Evolutionary conservation across 2,329 filamentous ascomycete species (phyloP).

Genomic region (Juglanconis juglandina): DNA sequence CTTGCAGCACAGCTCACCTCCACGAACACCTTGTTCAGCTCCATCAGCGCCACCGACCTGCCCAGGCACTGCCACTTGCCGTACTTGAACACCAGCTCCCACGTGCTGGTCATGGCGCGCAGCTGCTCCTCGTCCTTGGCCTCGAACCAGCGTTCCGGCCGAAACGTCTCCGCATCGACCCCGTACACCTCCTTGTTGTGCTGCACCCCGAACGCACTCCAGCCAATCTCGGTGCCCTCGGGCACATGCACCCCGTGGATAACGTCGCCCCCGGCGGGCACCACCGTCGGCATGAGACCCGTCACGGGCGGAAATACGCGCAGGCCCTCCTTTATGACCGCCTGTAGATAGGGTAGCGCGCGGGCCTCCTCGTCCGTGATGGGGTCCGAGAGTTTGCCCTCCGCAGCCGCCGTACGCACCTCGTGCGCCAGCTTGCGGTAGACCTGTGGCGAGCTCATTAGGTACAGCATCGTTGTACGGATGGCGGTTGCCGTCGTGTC

Average conservation of each 20-base stretch:
- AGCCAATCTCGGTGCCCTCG: constrained; percentile 42
- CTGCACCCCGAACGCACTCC: constrained; percentile 39
- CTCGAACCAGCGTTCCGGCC: constrained; percentile 49
- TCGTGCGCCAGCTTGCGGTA: constrained; percentile 40
- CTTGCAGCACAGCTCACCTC: constrained; percentile 31
- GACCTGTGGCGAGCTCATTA: constrained; percentile 42
- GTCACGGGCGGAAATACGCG: constrained; percentile 43
- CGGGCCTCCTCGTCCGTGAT: constrained; percentile 35
- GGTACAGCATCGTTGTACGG: constrained; percentile 43
- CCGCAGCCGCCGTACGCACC: constrained; percentile 34
- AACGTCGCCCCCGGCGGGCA: constrained; percentile 36
- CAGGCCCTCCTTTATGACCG: constrained; percentile 47
- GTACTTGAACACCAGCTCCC: constrained; percentile 42
- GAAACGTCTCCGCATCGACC: constrained; percentile 38
- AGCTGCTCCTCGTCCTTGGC: constrained; percentile 29
- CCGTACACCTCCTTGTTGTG: constrained; percentile 36
- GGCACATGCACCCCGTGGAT: constrained; percentile 41
- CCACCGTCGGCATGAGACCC: constrained; percentile 31
- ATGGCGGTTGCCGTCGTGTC: constrained; percentile 50
- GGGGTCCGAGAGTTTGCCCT: constrained; percentile 28
- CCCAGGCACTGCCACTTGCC: constrained; percentile 45
- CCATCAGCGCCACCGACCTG: constrained; percentile 40
- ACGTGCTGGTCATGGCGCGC: constrained; percentile 33
- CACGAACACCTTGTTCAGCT: constrained; percentile 42
- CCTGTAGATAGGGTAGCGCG: constrained; percentile 45